phyloP scores from a whole-genome alignment of 148 eudicot species.

The Tetragonia tetragonoides region DNA sequence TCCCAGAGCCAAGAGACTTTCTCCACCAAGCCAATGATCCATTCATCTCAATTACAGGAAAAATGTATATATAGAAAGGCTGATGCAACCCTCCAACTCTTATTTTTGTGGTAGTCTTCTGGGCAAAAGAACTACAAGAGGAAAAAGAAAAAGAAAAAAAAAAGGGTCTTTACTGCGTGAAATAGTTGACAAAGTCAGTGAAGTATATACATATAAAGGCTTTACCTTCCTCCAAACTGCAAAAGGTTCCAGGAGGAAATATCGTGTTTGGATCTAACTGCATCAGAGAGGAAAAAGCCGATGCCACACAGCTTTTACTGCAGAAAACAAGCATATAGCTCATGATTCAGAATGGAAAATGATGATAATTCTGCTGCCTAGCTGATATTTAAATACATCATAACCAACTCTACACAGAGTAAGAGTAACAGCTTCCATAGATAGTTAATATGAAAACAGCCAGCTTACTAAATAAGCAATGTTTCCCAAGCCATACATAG shows the following conservation, averaged over 20 bases:
- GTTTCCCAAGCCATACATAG: neutral
- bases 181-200: neutral
- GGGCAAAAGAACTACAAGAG: slow-evolving; percentile 59
- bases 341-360: neutral
- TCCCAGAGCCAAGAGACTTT: neutral
- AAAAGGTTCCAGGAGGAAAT: slow-evolving; percentile 68
- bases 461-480: neutral
- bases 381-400: neutral
- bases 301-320: slow-evolving; percentile 68
- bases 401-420: neutral
- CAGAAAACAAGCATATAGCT: slow-evolving; percentile 25
- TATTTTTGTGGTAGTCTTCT: slow-evolving; percentile 40
- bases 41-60: slow-evolving; percentile 17
- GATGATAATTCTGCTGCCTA: neutral
- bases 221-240: slow-evolving; percentile 74
- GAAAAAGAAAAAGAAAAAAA: slow-evolving; percentile 30
- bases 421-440: neutral
- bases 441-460: neutral
- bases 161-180: slow-evolving; percentile 11
- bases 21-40: slow-evolving; percentile 2
- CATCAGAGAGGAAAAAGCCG: slow-evolving; percentile 49
- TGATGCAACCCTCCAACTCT: neutral
- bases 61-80: neutral
- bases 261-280: slow-evolving; percentile 53
- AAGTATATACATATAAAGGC: neutral